phyloP scores from a whole-genome alignment of 1,284 basidiomycete species.

The Fomitopsis schrenkii region DNA sequence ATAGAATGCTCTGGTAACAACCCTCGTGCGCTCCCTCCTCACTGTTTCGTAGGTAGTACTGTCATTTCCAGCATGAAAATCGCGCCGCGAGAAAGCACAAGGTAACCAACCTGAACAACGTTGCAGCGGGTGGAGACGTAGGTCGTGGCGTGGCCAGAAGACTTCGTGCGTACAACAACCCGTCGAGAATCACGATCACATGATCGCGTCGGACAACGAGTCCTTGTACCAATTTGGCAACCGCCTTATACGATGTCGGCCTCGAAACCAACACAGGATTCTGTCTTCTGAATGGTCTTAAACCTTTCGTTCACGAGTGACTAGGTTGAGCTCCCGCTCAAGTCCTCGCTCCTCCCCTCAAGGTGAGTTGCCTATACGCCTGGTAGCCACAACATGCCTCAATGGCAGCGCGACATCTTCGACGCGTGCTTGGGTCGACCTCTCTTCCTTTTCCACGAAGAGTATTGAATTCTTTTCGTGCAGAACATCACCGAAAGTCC shows the following conservation, averaged over 20 bases:
- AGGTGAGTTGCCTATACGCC: slow-evolving; percentile 5
- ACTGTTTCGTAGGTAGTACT: background rate
- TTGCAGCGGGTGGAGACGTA: background rate
- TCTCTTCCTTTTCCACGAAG: background rate
- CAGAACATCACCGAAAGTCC: background rate
- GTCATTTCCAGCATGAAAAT: too few species aligned
- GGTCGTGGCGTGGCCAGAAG: background rate
- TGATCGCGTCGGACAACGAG: slow-evolving; percentile 3
- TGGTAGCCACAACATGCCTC: background rate
- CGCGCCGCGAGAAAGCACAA: background rate
- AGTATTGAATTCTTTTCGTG: background rate
- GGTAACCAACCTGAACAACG: background rate
- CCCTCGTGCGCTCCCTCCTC: too few species aligned
- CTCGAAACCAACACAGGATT: background rate
- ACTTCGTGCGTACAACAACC: background rate
- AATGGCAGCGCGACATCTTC: background rate
- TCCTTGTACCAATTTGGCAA: background rate
- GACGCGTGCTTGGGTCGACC: background rate
- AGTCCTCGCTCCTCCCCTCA: background rate
- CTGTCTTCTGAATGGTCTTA: background rate
- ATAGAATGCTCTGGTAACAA: too few species aligned
- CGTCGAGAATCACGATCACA: slow-evolving; percentile 30
- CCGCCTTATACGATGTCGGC: background rate
- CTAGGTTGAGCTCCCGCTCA: slow-evolving; percentile 6
- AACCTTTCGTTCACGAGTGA: background rate